Evolutionary conservation across 495 filamentous ascomycete species (phyloP).

Genomic region (Apiosordaria backusii): DNA sequence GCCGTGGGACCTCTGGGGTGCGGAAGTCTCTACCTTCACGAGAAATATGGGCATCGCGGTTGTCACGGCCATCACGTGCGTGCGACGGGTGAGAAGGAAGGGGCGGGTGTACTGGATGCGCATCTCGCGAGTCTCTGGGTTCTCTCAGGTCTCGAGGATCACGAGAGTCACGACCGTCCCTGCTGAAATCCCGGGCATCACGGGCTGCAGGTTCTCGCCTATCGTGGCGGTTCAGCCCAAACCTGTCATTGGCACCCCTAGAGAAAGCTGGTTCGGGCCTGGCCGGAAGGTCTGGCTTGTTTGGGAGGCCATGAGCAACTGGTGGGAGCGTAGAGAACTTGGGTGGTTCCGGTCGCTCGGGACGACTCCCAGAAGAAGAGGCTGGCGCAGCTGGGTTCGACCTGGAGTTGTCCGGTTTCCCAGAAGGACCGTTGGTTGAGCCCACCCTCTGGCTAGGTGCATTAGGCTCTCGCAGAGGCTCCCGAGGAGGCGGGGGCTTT

Average conservation of each 20-base stretch:
- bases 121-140: slow-evolving; percentile 22
- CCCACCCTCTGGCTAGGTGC: slow-evolving; percentile 10
- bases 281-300: slow-evolving; percentile 39
- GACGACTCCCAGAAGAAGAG: slow-evolving; percentile 11
- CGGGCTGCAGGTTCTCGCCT: slow-evolving; percentile 29
- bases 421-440: slow-evolving; percentile 9
- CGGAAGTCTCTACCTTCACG: slow-evolving; percentile 39
- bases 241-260: slow-evolving; percentile 22
- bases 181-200: background rate
- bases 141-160: slow-evolving; percentile 34
- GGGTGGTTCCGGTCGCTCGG: slow-evolving; percentile 32
- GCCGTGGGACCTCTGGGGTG: slow-evolving; percentile 26
- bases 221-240: slow-evolving; percentile 33
- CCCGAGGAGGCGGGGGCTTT: slow-evolving; percentile 15
- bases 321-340: slow-evolving; percentile 38
- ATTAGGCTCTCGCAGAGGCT: slow-evolving; percentile 18
- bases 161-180: slow-evolving; percentile 32
- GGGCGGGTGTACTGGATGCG: slow-evolving; percentile 8
- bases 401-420: slow-evolving; percentile 22
- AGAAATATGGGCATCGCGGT: slow-evolving; percentile 13
- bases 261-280: slow-evolving; percentile 45
- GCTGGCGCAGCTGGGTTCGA: slow-evolving; percentile 16
- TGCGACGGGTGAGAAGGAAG: background rate
- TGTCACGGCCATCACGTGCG: background rate
- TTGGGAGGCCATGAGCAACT: slow-evolving; percentile 33